Conservation (phyloP, 345 rosid genomes). For the Populus pruinosa region DNA sequence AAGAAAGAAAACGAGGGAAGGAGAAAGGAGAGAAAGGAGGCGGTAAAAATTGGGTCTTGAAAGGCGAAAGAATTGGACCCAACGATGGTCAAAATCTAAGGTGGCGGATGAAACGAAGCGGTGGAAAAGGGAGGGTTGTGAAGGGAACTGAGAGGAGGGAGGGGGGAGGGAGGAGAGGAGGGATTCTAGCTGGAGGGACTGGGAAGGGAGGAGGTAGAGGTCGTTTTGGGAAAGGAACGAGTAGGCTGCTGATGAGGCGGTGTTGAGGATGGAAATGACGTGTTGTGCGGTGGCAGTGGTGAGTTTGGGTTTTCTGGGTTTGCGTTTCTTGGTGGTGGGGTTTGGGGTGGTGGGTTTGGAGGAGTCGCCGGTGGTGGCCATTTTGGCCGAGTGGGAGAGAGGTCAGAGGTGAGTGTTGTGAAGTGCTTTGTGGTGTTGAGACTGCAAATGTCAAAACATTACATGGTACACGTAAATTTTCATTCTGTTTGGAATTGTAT, state of each 20-base stretch:
- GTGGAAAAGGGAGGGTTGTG: conserved; percentile 40
- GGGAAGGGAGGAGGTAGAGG: conserved; percentile 44
- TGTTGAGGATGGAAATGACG: conserved; percentile 36
- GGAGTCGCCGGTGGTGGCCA: background rate
- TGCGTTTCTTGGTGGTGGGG: conserved; percentile 6
- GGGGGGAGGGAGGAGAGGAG: conserved; percentile 34
- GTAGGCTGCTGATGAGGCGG: conserved; percentile 43
- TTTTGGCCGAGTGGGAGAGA: background rate
- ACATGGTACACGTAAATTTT: no score
- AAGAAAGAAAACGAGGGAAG: conserved; percentile 37
- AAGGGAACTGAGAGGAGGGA: conserved; percentile 11
- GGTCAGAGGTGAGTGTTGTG: background rate
- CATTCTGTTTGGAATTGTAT: no score
- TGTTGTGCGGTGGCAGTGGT: conserved; percentile 4
- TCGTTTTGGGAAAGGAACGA: conserved; percentile 50
- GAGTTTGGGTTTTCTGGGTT: conserved; percentile 1
- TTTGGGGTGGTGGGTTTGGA: background rate
- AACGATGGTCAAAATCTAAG: conserved; percentile 44
- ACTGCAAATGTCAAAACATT: no score
- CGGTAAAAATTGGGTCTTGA: conserved; percentile 42
- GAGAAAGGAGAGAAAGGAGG: conserved; percentile 46
- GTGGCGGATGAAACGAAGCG: conserved; percentile 40
- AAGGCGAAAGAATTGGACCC: conserved; percentile 60
- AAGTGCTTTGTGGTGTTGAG: background rate
- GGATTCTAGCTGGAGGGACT: conserved; percentile 35